These are phyloP conservation scores for Mycena olivaceomarginata DNA, from an alignment of 768 basidiomycete genomes.

Conservation along the genomic window DNA sequence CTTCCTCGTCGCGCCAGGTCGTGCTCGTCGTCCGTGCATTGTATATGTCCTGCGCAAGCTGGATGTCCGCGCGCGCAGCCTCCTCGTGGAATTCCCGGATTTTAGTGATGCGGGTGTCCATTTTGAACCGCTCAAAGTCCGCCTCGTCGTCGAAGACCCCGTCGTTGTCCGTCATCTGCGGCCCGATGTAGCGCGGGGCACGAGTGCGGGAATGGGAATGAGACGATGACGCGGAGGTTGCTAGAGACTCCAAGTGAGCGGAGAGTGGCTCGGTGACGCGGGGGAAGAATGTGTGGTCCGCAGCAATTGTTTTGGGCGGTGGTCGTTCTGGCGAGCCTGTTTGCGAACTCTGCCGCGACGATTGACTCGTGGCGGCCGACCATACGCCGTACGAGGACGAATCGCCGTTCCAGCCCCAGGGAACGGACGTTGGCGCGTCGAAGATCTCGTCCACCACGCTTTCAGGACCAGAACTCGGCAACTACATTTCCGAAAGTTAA, in stretches of 20 bases:
- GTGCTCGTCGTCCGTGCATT: constrained; percentile 57
- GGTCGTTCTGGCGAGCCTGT: constrained; percentile 50
- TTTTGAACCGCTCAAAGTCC: constrained; percentile 58
- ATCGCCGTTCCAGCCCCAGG: constrained; percentile 40
- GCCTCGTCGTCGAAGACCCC: constrained; percentile 38
- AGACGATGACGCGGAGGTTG: background rate
- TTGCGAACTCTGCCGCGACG: constrained; percentile 52
- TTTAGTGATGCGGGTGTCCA: constrained; percentile 66
- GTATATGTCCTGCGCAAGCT: constrained; percentile 60
- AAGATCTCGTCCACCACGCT: constrained; percentile 40
- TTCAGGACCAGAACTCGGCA: constrained; percentile 28
- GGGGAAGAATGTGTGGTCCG: constrained; percentile 30
- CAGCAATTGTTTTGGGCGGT: constrained; percentile 48
- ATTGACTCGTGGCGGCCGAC: constrained; percentile 47
- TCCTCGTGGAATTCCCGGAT: constrained; percentile 71
- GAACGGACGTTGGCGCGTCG: constrained; percentile 31
- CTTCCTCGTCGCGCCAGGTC: constrained; percentile 53
- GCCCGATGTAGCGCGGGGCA: constrained; percentile 49
- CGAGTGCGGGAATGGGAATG: constrained; percentile 12
- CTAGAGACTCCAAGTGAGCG: background rate
- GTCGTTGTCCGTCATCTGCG: constrained; percentile 43
- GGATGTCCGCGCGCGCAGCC: constrained; percentile 65
- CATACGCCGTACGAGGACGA: constrained; percentile 42
- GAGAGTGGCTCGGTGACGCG: constrained; percentile 7
- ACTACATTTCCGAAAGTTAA: constrained; percentile 12